Base-by-base conservation (phyloP, 176 grass and related monocot species). In the Carex kokanica region DNA sequence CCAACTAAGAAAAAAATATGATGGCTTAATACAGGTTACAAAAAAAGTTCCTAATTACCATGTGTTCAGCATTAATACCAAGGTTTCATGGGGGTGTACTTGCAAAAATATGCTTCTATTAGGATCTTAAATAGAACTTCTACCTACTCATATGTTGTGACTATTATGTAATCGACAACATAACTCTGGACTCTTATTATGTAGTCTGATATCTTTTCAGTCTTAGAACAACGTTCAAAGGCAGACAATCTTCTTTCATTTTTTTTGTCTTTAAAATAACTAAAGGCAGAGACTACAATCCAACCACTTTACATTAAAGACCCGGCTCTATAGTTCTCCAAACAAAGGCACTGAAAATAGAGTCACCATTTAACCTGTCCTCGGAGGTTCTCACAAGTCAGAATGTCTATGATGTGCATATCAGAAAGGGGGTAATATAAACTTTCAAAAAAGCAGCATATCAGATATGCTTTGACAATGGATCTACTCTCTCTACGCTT, bases 1-100 rank as follows among this genome's bases (percentile, higher is more conserved):
- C 91, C 59, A 98, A 62, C 95, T 98, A 87, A 86, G 82, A 38
- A 24, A 25, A 61, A 61, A 36, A 81, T 31, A 55, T 54, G 23
- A 78, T 17, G 5, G 6, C 23, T 77, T 1, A 77, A 55, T 77
- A 77, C 16, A 14, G 73, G 15, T 27, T 31, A 32, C 17, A 54
- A 56, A 24, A 78, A 43, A 8, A 56, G 1, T 78, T 56, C 17
- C 2, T 78, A 74, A 25, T 25, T 74, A 11, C 10, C 20, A 53
- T 16, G 21, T 14, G 70, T 51, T 74, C 40, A 25, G 18, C 71
- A 74, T 52, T 74, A 61, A 24, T 51, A 74, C 4, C 11, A 74
- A 53, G 41, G 43, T 74, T 52, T 52, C 43, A 74, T 43, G 36
- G 67, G 6, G 20, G 45, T 51, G 52, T 7, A 67, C 64, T 18